Evolutionary conservation across 192 early-diverging fungal genomes (phyloP).

Genomic region (Coemansia sp.): DNA sequence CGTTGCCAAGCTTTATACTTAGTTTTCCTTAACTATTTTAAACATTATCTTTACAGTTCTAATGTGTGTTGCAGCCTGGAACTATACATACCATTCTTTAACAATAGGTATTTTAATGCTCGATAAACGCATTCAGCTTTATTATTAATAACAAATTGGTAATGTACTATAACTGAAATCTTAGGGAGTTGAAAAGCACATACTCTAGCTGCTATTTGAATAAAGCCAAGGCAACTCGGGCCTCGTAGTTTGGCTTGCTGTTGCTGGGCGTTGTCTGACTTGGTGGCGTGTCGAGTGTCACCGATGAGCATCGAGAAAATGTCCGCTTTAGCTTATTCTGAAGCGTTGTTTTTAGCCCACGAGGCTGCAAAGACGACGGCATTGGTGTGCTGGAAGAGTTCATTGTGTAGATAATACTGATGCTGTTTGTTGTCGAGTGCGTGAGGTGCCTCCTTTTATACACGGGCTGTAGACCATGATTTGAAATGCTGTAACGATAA

Average conservation of each 20-base stretch:
- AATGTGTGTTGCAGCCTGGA: too few relatives aligned
- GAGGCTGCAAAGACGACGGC: background rate
- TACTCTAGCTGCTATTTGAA: constrained; percentile 7
- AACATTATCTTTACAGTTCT: too few relatives aligned
- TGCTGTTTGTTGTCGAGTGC: background rate
- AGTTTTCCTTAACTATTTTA: too few relatives aligned
- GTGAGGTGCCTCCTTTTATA: background rate
- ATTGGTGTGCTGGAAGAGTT: background rate
- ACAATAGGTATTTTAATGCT: too few relatives aligned
- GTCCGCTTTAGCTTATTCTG: background rate
- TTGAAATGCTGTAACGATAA: background rate
- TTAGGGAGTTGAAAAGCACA: too few relatives aligned
- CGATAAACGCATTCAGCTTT: too few relatives aligned
- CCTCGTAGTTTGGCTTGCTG: constrained; percentile 22
- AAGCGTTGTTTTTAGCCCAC: background rate
- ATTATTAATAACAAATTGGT: too few relatives aligned
- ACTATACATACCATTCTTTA: too few relatives aligned
- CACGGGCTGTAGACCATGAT: background rate
- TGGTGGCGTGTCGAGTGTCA: constrained; percentile 6
- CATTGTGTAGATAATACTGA: constrained; percentile 2
- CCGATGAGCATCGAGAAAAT: constrained; percentile 12
- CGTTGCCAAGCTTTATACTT: too few relatives aligned
- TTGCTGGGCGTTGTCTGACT: background rate
- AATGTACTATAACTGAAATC: too few relatives aligned
- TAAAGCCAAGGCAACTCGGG: constrained; percentile 16